Evolutionary conservation across 768 basidiomycete genomes (phyloP), one percentile per base, ranked within the genome.

Genomic region (Crassisporium funariophilum): DNA sequence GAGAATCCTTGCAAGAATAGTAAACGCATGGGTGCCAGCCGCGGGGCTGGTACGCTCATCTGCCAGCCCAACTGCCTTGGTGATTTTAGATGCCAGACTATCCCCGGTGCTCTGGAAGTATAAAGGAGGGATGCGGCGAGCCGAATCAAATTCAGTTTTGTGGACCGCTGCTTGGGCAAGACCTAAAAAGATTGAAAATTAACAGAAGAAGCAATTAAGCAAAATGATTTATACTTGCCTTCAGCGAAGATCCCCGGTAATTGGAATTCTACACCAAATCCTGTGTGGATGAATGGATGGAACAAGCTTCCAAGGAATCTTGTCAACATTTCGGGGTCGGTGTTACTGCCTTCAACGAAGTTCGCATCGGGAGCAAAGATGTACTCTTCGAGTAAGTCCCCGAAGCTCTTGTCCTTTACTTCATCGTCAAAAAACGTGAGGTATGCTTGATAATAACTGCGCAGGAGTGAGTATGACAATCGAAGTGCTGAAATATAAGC

Each of bases 211-310:
- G 24, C 16, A 22, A 13, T 10, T 27, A 12, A 21, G 21, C 5
- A 10, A 35, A 27, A 15, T 1, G 6, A 12, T 13, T 31, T 29
- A 25, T 27, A 22, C 23, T 20, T 40, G 51, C 56, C 54, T 54
- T 55, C 57, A 12, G 47, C 48, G 33, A 61, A 58, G 17, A 46
- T 55, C 19, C 57, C 57, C 33, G 57, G 57, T 5, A 80, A 55
- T 11, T 73, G 69, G 48, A 83, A 84, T 58, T 86, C 84, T 4
- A 76, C 57, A 0, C 83, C 84, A 54, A 78, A 80, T 17, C 79
- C 82, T 2, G 64, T 56, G 45, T 84, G 80, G 31, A 85, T 83
- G 22, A 82, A 51, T 0, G 83, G 80, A 47, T 84, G 82, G 2
- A 83, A 3, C 3, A 81, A 47, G 2, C 75, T 75, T 0, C 65